phyloP scores from a whole-genome alignment of 371 early-diverging fungal genomes.

The Amoeboradix gromovi region DNA sequence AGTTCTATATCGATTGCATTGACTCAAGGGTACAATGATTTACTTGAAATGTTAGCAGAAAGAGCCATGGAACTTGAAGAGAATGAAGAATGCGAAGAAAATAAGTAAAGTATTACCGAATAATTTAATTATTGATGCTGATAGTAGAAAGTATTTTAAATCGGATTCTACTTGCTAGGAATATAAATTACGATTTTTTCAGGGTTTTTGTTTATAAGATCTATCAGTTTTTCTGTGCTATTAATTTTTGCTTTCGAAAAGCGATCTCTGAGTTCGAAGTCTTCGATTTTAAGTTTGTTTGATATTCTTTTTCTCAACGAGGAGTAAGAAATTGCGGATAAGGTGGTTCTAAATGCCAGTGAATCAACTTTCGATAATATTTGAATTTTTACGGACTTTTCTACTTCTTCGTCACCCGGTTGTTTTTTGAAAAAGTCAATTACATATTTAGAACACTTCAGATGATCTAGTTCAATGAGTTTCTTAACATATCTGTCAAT shows the following conservation, averaged over 20 bases:
- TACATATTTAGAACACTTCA: not conserved
- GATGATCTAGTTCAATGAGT: not conserved
- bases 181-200: not conserved
- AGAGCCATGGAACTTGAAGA: not conserved
- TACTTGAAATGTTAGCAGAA: not conserved
- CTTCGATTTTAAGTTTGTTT: not conserved
- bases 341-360: not conserved
- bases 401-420: not conserved
- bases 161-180: not conserved
- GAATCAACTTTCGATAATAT: not conserved
- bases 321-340: not conserved
- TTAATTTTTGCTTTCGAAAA: not conserved
- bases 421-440: not conserved
- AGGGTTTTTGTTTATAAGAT: not conserved
- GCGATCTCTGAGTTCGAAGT: not conserved
- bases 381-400: not conserved
- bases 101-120: too few species aligned
- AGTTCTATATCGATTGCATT: not conserved
- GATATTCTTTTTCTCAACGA: not conserved
- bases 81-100: too few species aligned
- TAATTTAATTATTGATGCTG: too few species aligned
- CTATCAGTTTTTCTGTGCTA: not conserved
- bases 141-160: not conserved
- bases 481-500: not conserved
- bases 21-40: not conserved